phyloP scores from a whole-genome alignment of 164 flowering plant genomes.

The Houttuynia cordata region DNA sequence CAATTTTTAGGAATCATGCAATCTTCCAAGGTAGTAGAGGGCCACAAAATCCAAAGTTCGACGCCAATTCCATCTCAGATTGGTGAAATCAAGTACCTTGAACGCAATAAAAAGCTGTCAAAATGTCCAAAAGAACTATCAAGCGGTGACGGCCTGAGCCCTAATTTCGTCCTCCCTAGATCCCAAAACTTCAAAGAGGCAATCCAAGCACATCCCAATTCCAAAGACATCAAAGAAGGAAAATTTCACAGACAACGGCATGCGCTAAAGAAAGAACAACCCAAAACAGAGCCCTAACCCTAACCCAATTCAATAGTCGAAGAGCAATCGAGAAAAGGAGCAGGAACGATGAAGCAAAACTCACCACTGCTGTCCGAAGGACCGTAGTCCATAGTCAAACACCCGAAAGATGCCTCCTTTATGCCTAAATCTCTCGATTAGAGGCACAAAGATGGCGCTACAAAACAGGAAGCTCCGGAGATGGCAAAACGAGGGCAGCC shows the following conservation, averaged over 20 bases:
- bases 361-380: constrained; percentile 38
- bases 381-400: constrained; percentile 35
- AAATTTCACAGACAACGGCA: neutral
- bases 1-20: too few relatives aligned
- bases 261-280: neutral
- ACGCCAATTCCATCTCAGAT: too few relatives aligned
- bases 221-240: too few relatives aligned
- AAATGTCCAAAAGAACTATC: neutral
- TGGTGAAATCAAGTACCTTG: too few relatives aligned
- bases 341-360: constrained; percentile 1
- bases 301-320: neutral
- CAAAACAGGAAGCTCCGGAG: too few relatives aligned
- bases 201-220: neutral
- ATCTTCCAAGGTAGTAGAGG: too few relatives aligned
- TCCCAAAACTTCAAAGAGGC: neutral
- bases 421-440: too few relatives aligned
- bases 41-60: too few relatives aligned
- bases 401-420: neutral
- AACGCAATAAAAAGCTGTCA: too few relatives aligned
- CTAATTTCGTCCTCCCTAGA: neutral
- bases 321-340: neutral
- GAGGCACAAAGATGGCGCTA: too few relatives aligned
- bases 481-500: too few relatives aligned
- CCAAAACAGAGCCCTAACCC: neutral
- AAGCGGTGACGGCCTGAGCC: neutral